phyloP scores from a whole-genome alignment of 2,329 filamentous ascomycete genomes.

The Balansia obtecta region DNA sequence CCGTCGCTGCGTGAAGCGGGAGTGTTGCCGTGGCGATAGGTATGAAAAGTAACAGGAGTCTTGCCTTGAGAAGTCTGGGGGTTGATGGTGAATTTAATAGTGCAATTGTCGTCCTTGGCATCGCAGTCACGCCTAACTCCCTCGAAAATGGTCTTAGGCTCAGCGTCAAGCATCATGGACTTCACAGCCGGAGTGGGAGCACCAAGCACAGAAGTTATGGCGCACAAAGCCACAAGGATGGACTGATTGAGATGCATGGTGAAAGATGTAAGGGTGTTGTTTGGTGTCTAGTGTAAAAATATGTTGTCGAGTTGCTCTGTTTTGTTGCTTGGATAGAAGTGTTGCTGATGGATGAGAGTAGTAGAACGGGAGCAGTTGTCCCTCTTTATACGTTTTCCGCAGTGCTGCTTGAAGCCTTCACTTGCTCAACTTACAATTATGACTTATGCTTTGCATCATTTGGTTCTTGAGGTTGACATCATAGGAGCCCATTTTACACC shows the following conservation, averaged over 20 bases:
- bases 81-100: conserved; percentile 31
- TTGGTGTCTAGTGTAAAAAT: not conserved
- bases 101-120: conserved; percentile 25
- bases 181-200: conserved; percentile 20
- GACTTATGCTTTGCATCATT: too few relatives aligned
- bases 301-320: not conserved
- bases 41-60: conserved; percentile 26
- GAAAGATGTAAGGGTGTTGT: not conserved
- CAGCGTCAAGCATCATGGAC: conserved; percentile 27
- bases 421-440: too few relatives aligned
- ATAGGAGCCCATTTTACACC: not conserved
- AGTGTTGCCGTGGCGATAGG: conserved; percentile 14
- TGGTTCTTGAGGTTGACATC: not conserved
- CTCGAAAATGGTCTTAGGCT: conserved; percentile 29
- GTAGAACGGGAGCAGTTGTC: not conserved
- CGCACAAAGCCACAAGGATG: conserved; percentile 22
- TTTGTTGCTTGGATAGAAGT: too few relatives aligned
- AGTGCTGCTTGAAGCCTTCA: not conserved
- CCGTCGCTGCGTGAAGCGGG: conserved; percentile 24
- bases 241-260: conserved; percentile 32
- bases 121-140: conserved; percentile 28
- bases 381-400: not conserved
- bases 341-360: not conserved
- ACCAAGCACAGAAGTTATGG: conserved; percentile 23
- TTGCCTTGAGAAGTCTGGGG: conserved; percentile 5